A percentile compares a stretch with the other conserved stretches of the same genome.
Conservation (phyloP, 495 filamentous ascomycete genomes). For the Platismatia glauca region DNA sequence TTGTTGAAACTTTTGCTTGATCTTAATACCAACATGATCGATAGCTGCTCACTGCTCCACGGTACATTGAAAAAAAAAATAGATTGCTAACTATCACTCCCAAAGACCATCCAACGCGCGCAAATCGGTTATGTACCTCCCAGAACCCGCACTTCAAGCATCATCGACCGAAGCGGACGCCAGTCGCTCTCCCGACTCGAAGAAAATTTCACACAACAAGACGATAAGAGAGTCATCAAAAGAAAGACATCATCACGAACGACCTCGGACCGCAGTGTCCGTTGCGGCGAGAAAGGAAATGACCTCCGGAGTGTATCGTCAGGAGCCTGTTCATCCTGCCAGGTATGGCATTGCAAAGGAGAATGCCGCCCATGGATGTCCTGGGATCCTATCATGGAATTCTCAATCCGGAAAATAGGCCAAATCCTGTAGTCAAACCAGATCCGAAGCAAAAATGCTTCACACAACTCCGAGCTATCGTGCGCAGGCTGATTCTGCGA, state of each 20-base stretch:
- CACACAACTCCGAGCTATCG: slow-evolving; percentile 1
- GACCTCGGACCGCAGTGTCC: slow-evolving; percentile 1
- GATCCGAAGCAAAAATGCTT: neutral
- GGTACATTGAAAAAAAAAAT: neutral
- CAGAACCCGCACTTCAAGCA: neutral
- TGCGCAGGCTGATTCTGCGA: slow-evolving; percentile 14
- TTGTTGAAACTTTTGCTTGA: slow-evolving; percentile 2
- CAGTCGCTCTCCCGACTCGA: neutral
- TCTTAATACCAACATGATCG: neutral
- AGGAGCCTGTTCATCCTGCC: neutral
- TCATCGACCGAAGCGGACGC: neutral
- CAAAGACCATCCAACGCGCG: neutral
- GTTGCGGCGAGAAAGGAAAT: slow-evolving; percentile 1
- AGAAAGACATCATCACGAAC: neutral
- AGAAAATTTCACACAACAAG: neutral
- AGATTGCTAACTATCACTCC: neutral
- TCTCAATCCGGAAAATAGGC: neutral
- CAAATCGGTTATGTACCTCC: neutral
- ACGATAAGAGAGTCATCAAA: slow-evolving; percentile 6
- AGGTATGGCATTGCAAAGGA: slow-evolving; percentile 3
- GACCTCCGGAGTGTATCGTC: slow-evolving; percentile 9
- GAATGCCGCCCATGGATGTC: slow-evolving; percentile 1
- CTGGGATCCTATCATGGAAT: slow-evolving; percentile 1
- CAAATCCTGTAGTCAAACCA: slow-evolving; percentile 7
- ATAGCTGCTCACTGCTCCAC: neutral